These are phyloP conservation scores for Farysia itapuensis DNA, from an alignment of 1,284 basidiomycete genomes.

Conservation along the genomic window DNA sequence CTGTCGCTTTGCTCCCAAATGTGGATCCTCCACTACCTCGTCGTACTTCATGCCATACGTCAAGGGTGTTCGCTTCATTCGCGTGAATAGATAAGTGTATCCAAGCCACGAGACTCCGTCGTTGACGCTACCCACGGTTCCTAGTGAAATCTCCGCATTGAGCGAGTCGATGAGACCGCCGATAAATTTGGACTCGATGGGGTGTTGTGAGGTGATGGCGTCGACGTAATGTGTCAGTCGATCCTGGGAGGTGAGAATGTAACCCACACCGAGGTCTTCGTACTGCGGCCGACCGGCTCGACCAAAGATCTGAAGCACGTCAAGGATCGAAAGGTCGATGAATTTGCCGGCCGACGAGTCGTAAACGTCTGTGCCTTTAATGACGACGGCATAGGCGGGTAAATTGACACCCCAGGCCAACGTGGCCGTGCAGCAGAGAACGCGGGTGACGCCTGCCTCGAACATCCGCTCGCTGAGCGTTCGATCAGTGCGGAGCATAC, in stretches of 20 bases:
- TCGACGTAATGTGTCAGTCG: conserved; percentile 91
- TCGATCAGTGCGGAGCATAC: conserved; percentile 91
- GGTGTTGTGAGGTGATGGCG: conserved; percentile 82
- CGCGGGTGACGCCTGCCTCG: conserved; percentile 83
- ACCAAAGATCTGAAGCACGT: conserved; percentile 94
- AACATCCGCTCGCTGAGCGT: conserved; percentile 97
- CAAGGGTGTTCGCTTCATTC: conserved; percentile 90
- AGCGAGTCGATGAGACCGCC: conserved; percentile 85
- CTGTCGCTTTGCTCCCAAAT: conserved; percentile 73
- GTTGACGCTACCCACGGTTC: conserved; percentile 82
- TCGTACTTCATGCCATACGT: conserved; percentile 82
- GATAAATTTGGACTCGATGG: conserved; percentile 90
- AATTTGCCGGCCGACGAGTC: conserved; percentile 64
- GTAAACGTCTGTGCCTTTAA: conserved; percentile 98
- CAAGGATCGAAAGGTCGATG: conserved; percentile 88
- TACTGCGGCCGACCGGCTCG: conserved; percentile 95
- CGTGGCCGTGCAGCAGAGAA: conserved; percentile 96
- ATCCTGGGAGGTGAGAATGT: conserved; percentile 91
- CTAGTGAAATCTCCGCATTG: conserved; percentile 93
- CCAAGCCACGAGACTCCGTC: conserved; percentile 95
- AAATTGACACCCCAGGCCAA: conserved; percentile 99
- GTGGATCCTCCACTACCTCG: conserved; percentile 74
- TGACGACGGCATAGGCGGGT: conserved; percentile 92
- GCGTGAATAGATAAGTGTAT: conserved; percentile 94
- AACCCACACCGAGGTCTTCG: conserved; percentile 92